phyloP scores from a whole-genome alignment of 2,329 filamentous ascomycete species.

The Trichoderma polysporum region DNA sequence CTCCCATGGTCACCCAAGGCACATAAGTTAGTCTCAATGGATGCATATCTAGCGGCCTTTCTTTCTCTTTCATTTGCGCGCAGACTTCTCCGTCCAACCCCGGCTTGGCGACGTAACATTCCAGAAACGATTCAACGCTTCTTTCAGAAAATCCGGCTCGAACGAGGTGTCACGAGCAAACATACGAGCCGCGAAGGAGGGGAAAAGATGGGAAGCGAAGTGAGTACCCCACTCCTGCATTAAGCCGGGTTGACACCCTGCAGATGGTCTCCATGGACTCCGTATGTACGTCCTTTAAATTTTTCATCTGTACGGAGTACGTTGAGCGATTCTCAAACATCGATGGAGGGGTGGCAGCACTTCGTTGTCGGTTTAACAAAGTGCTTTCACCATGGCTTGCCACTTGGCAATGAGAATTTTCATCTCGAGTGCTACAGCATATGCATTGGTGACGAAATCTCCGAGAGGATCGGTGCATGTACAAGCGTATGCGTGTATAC shows the following conservation, averaged over 20 bases:
- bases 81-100: background rate
- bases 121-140: constrained; percentile 10
- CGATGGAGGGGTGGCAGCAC: background rate
- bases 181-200: background rate
- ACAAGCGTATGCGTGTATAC: background rate
- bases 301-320: background rate
- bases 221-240: constrained; percentile 1
- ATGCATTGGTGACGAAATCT: constrained; percentile 8
- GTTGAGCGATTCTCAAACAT: background rate
- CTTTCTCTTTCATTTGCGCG: background rate
- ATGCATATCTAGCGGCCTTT: constrained; percentile 10
- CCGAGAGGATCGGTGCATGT: background rate
- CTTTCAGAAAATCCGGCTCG: background rate
- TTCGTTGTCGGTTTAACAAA: background rate
- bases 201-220: background rate
- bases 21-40: background rate
- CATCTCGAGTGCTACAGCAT: background rate
- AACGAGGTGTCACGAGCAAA: background rate
- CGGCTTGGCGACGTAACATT: constrained; percentile 11
- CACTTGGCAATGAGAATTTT: constrained; percentile 13
- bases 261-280: background rate
- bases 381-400: background rate
- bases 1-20: background rate
- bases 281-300: constrained; percentile 2
- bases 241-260: background rate